Evolutionary conservation across 345 rosid genomes (phyloP).

Genomic region (Linum tenue): DNA sequence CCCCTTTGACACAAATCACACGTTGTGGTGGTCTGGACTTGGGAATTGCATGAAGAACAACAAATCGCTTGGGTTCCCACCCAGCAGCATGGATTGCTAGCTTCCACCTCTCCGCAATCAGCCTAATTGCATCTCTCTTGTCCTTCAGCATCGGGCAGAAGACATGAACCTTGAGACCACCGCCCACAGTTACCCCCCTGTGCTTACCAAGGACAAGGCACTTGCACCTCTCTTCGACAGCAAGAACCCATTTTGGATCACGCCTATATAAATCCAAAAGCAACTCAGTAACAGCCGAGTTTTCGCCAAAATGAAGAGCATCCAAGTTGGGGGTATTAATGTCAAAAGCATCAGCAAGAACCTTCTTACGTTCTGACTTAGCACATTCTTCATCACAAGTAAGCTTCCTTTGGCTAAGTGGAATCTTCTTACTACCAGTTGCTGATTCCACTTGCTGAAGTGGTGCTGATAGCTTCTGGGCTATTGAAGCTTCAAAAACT

Average conservation of each 20-base stretch:
- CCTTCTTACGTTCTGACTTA: slow-evolving; percentile 76
- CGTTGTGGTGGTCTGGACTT: slow-evolving; percentile 80
- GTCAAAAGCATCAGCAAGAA: slow-evolving; percentile 93
- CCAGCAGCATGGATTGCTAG: slow-evolving; percentile 66
- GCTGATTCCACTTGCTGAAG: slow-evolving; percentile 64
- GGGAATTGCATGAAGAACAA: slow-evolving; percentile 58
- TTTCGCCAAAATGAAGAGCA: slow-evolving; percentile 85
- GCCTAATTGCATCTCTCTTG: slow-evolving; percentile 73
- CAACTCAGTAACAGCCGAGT: slow-evolving; percentile 53
- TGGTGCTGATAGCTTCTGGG: slow-evolving; percentile 55
- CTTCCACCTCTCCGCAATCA: slow-evolving; percentile 94
- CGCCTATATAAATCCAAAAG: slow-evolving; percentile 76
- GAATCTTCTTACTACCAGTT: slow-evolving; percentile 35
- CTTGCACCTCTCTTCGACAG: slow-evolving; percentile 93
- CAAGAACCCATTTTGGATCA: slow-evolving; percentile 84
- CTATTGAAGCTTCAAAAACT: slow-evolving; percentile 52
- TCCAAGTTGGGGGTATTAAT: slow-evolving; percentile 63
- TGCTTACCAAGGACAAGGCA: slow-evolving; percentile 77
- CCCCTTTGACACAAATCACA: slow-evolving; percentile 59
- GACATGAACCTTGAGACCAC: slow-evolving; percentile 68
- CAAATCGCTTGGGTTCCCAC: slow-evolving; percentile 92
- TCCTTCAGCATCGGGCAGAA: slow-evolving; percentile 91
- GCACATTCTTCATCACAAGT: slow-evolving; percentile 83
- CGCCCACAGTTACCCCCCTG: slow-evolving; percentile 32
- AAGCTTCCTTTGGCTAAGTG: slow-evolving; percentile 87